Evolutionary conservation across 495 filamentous ascomycete genomes (phyloP), one percentile per base, ranked within the genome.

Genomic region (Talaromyces borbonicus): DNA sequence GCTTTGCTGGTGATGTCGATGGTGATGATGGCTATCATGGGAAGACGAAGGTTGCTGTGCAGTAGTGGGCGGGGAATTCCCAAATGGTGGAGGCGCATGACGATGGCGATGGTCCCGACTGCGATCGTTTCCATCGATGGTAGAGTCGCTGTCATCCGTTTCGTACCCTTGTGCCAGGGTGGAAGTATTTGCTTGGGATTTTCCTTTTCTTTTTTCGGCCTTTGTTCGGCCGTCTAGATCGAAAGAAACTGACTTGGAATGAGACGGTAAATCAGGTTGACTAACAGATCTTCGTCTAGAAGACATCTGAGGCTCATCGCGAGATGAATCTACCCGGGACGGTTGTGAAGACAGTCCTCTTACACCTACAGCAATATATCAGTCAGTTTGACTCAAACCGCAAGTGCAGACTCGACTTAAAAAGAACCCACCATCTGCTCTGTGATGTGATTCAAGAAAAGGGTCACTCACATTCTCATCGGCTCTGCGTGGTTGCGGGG

Each of bases 391-490:
- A 35, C 9, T 4, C 2, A 24, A 23, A 20, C 16, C 20, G 5
- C 24, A 9, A n/a, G 26, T 41, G 38, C 38, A 41, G 22, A 25
- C 26, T 41, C 26, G 38, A 41, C 47, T 42, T 38, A 41, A 25
- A 14, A 29, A 56, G n/a, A 59, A 72, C 73, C 65, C 63, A 70
- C 65, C 66, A 62, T 69, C 65, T 54, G 56, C 54, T 51, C 36
- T 53, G 51, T 60, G 59, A 43, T 58, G 47, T 50, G 60, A 55
- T 53, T 64, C 52, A 54, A 57, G 59, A 52, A 68, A 55, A 54
- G 60, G 61, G 57, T 61, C 56, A 72, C 73, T 77, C 71, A 77
- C 73, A 73, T 74, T 77, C 53, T 75, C 71, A 60, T 77, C 71
- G 47, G 61, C 67, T 54, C 70, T 61, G 40, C 68, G 65, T 23